A percentile compares a stretch with the other conserved stretches of the same genome.
Evolutionary conservation across 164 flowering plant genomes (phyloP).

Genomic region (Chimonanthus salicifolius): DNA sequence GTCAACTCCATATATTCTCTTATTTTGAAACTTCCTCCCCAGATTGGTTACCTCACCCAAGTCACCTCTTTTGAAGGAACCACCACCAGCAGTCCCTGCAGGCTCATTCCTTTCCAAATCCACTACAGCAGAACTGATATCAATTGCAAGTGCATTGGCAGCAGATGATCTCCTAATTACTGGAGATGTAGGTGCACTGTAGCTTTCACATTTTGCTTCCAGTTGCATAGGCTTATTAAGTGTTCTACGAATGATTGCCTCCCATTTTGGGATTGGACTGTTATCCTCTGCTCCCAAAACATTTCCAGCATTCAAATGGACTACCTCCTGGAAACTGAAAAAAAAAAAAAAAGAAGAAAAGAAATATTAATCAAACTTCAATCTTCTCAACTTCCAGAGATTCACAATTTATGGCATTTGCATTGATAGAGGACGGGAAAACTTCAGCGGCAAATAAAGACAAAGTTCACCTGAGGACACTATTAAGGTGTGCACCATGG

Average conservation of each 20-base stretch:
- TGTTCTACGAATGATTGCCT: conserved; percentile 72
- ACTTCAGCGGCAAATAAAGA: not conserved
- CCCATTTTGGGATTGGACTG: conserved; percentile 88
- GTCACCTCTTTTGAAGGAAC: conserved; percentile 16
- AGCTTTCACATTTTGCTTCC: conserved; percentile 58
- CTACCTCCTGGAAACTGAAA: conserved; percentile 66
- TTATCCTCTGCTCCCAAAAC: conserved; percentile 49
- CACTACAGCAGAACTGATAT: conserved; percentile 25
- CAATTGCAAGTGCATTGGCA: conserved; percentile 55
- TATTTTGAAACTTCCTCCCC: conserved; percentile 30
- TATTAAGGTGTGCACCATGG: too few relatives aligned
- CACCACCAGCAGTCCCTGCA: conserved; percentile 9
- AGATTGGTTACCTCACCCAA: conserved; percentile 12
- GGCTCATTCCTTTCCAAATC: conserved; percentile 24
- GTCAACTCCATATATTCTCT: conserved; percentile 44
- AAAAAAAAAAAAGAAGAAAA: not conserved
- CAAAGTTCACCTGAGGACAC: not conserved
- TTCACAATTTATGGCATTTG: not conserved
- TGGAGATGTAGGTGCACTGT: conserved; percentile 89
- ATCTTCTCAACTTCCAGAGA: not conserved
- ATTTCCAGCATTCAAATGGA: conserved; percentile 53
- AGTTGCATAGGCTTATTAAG: conserved; percentile 63
- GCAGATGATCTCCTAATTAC: conserved; percentile 58
- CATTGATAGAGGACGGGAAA: not conserved
- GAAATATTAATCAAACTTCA: not conserved